A percentile compares a stretch with the other conserved stretches of the same genome.
These are phyloP conservation scores for Raphidocelis subcapitata DNA, from an alignment of 139 green algal species.

Conservation along the genomic window DNA sequence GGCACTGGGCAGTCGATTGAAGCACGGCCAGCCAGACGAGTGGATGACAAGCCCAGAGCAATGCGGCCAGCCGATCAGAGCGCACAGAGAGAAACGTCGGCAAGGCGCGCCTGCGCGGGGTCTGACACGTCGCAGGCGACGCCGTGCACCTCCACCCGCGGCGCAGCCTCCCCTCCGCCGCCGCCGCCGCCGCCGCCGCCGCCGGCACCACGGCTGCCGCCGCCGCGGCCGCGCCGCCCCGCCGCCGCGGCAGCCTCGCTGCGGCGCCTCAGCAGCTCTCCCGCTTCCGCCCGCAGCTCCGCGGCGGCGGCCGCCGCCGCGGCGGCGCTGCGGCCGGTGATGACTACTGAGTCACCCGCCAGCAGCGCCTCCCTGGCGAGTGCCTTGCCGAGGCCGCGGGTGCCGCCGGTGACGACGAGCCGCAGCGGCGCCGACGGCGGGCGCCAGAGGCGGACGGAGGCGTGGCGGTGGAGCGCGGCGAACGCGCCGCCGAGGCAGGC, in stretches of 20 bases:
- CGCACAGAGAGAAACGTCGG: no score
- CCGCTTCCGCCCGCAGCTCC: slow-evolving; percentile 11
- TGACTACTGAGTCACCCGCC: slow-evolving; percentile 56
- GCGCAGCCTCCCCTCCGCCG: background rate
- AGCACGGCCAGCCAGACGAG: no score
- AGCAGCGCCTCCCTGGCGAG: slow-evolving; percentile 79
- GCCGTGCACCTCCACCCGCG: slow-evolving; percentile 29
- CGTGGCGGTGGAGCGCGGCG: slow-evolving; percentile 49
- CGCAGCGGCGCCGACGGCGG: slow-evolving; percentile 45
- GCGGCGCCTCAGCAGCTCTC: no score
- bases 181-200: no score
- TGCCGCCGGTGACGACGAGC: slow-evolving; percentile 74
- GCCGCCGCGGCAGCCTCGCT: no score
- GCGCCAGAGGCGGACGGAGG: slow-evolving; percentile 48
- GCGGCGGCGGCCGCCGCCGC: slow-evolving; percentile 35
- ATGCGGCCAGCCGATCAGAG: no score
- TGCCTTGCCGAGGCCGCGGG: slow-evolving; percentile 77
- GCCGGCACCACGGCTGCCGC: no score
- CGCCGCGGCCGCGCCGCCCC: no score
- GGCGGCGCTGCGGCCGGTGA: slow-evolving; percentile 56
- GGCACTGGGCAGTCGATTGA: no score
- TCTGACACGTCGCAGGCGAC: slow-evolving; percentile 63
- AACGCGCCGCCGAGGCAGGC: slow-evolving; percentile 45
- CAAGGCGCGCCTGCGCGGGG: slow-evolving; percentile 41
- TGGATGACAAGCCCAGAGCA: background rate